phyloP scores from a whole-genome alignment of 148 eudicot species.

The Dianthus caryophyllus region DNA sequence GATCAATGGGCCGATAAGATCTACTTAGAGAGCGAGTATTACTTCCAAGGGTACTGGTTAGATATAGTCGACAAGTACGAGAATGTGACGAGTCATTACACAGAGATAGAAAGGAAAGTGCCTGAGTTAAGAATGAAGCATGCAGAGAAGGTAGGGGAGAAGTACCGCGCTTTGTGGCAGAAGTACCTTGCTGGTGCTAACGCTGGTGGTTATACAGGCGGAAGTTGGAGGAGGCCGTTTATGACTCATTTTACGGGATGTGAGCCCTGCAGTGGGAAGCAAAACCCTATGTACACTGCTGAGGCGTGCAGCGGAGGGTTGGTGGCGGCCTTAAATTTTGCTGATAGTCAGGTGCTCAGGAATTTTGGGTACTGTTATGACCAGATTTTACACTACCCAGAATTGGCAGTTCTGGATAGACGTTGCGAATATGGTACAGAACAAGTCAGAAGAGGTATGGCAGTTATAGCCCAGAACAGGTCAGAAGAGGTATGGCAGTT shows the following conservation, averaged over 20 bases:
- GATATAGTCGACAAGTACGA: conserved; percentile 14
- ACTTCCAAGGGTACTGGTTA: conserved; percentile 17
- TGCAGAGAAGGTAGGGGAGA: conserved; percentile 17
- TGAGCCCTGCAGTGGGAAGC: conserved; percentile 14
- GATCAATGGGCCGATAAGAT: conserved; percentile 16
- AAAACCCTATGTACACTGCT: conserved; percentile 4
- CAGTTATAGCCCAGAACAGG: too few relatives aligned
- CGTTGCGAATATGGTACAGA: too few relatives aligned
- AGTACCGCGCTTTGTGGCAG: conserved; percentile 10
- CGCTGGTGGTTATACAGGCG: conserved; percentile 4
- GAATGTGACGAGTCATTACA: conserved; percentile 6
- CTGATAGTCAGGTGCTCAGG: conserved; percentile 40
- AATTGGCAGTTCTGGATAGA: too few relatives aligned
- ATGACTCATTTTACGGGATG: conserved; percentile 18
- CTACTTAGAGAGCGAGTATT: conserved; percentile 6
- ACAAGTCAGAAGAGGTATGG: too few relatives aligned
- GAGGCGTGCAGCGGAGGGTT: neutral
- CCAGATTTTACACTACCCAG: too few relatives aligned
- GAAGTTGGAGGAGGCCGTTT: conserved; percentile 17
- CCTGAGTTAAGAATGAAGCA: conserved; percentile 6
- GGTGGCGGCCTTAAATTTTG: conserved; percentile 15
- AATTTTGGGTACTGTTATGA: too few relatives aligned
- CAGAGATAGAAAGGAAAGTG: neutral
- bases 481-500: too few relatives aligned
- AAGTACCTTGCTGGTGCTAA: conserved; percentile 6